Evolutionary conservation across 2,329 filamentous ascomycete species (phyloP).

Genomic region (Gyromitra esculenta): DNA sequence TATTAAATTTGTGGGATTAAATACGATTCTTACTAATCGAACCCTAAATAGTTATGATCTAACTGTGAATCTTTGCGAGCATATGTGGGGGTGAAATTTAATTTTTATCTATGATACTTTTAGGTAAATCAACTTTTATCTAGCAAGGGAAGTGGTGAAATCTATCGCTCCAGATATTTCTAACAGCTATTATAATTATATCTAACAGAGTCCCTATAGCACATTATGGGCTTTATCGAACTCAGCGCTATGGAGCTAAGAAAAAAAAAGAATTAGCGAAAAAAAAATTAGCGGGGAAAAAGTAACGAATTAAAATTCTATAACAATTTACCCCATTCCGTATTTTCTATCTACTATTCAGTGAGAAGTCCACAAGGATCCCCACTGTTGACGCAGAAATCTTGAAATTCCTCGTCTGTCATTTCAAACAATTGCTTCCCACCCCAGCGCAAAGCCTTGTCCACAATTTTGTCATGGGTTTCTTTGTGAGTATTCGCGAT

Average conservation of each 20-base stretch:
- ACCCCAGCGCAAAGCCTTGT: background rate
- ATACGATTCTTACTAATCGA: too few relatives aligned
- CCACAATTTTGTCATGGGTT: conserved; percentile 4
- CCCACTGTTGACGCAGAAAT: conserved; percentile 2
- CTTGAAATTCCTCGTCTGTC: conserved; percentile 21
- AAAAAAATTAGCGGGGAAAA: too few relatives aligned
- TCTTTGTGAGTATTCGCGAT: background rate
- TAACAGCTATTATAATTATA: background rate
- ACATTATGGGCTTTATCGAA: background rate
- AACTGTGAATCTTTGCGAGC: background rate
- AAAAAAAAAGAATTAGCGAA: background rate
- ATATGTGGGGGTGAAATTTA: background rate
- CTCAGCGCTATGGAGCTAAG: background rate
- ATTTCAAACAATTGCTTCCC: conserved; percentile 35
- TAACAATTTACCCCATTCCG: background rate
- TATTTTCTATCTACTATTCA: background rate
- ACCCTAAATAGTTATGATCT: too few relatives aligned
- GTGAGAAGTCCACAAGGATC: background rate
- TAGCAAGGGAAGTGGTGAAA: background rate
- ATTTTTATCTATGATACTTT: background rate
- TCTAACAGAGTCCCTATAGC: background rate
- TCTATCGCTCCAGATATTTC: background rate
- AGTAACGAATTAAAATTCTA: background rate
- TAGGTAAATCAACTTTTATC: background rate
- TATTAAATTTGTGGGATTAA: too few relatives aligned